phyloP scores from a whole-genome alignment of 1,284 basidiomycete genomes.

The Sporisorium iseilematis-ciliati region DNA sequence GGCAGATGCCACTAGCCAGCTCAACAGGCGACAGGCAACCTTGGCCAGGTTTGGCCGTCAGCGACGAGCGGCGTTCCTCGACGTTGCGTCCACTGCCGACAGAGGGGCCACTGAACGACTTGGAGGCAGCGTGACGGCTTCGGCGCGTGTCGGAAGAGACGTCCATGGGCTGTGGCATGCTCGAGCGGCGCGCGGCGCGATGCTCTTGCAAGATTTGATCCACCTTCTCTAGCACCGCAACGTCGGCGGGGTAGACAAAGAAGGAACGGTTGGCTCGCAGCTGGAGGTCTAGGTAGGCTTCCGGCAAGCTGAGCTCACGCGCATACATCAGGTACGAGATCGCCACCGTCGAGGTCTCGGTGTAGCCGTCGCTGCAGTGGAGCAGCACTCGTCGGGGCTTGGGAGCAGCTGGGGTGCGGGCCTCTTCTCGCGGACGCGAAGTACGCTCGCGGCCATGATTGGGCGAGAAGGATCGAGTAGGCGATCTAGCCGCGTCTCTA shows the following conservation, averaged over 20 bases:
- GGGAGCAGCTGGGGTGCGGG: not conserved
- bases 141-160: conserved; percentile 13
- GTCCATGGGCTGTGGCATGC: conserved; percentile 12
- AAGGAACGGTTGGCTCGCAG: conserved; percentile 77
- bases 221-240: conserved; percentile 80
- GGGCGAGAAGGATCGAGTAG: conserved; percentile 38
- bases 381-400: conserved; percentile 58
- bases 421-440: conserved; percentile 8
- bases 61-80: conserved; percentile 23
- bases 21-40: conserved; percentile 9
- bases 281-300: conserved; percentile 85
- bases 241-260: conserved; percentile 89
- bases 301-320: conserved; percentile 78
- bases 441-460: conserved; percentile 22
- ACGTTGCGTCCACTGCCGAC: conserved; percentile 5
- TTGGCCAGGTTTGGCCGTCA: conserved; percentile 11
- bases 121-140: conserved; percentile 24
- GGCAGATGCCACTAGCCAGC: conserved; percentile 29
- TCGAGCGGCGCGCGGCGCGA: conserved; percentile 17
- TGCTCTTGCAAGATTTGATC: conserved; percentile 74
- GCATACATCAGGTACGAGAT: conserved; percentile 88
- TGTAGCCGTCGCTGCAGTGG: conserved; percentile 72
- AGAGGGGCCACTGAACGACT: conserved; percentile 32
- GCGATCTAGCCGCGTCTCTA: conserved; percentile 26
- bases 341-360: conserved; percentile 89